phyloP scores from a whole-genome alignment of 106 monocot genomes.

The Narthecium ossifragum region DNA sequence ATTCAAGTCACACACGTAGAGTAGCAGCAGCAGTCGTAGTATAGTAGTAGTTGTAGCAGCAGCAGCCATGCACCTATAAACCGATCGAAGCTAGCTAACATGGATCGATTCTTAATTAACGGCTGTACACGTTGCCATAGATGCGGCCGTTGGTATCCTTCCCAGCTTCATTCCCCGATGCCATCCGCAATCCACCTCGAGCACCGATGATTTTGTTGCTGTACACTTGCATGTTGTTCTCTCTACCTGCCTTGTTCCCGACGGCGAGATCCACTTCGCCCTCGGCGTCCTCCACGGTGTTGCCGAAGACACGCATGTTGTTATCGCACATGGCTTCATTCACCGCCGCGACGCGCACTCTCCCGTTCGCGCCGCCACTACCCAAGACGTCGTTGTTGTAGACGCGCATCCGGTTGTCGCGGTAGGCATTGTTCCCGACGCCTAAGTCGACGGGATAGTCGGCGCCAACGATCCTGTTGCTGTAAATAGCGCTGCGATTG shows the following conservation, averaged over 20 bases:
- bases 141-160: neutral
- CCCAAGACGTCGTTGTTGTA: neutral
- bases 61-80: too few species aligned
- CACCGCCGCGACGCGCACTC: neutral
- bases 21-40: too few species aligned
- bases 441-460: neutral
- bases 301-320: neutral
- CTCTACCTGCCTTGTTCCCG: neutral
- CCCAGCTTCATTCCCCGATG: neutral
- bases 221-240: neutral
- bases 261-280: neutral
- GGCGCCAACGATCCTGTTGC: too few species aligned
- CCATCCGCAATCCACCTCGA: neutral
- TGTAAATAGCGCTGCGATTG: neutral
- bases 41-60: too few species aligned
- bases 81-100: too few species aligned
- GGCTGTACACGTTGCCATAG: neutral
- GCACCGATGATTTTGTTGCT: neutral
- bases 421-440: neutral
- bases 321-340: neutral
- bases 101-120: too few species aligned
- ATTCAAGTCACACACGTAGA: too few species aligned
- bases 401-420: neutral
- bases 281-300: neutral
- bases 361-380: neutral